Evolutionary conservation across 352 stramenopile genomes (phyloP).

Genomic region (Phytopythium helicoides): DNA sequence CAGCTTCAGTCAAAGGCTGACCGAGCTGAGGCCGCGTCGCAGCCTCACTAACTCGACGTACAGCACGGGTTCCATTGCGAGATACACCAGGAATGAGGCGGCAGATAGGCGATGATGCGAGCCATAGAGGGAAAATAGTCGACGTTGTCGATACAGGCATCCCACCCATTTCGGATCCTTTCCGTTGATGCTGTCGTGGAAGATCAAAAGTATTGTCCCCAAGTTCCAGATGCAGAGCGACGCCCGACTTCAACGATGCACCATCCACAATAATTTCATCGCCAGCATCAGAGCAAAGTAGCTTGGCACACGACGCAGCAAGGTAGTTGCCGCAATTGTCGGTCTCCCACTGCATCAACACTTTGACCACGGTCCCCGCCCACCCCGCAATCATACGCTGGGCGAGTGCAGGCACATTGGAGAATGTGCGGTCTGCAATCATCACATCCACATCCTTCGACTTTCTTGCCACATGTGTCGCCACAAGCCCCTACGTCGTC

Average conservation of each 20-base stretch:
- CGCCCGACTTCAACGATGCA: conserved; percentile 79
- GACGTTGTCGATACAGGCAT: not conserved
- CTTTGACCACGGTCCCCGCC: conserved; percentile 59
- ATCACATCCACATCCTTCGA: conserved; percentile 62
- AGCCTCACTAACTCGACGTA: conserved; percentile 51
- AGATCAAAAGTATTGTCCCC: conserved; percentile 40
- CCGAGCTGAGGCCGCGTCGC: conserved; percentile 49
- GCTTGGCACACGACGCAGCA: conserved; percentile 64
- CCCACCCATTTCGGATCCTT: conserved; percentile 6
- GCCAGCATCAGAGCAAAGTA: conserved; percentile 77
- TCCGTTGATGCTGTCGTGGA: conserved; percentile 18
- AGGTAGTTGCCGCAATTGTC: conserved; percentile 80
- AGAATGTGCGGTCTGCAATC: conserved; percentile 81
- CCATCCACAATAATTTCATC: conserved; percentile 85
- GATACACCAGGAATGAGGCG: conserved; percentile 2
- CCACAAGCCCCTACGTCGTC: conserved; percentile 47
- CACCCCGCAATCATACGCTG: conserved; percentile 76
- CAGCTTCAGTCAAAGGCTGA: conserved; percentile 58
- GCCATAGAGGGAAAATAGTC: conserved; percentile 7
- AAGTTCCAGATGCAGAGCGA: conserved; percentile 65
- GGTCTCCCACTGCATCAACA: conserved; percentile 78
- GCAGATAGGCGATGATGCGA: conserved; percentile 3
- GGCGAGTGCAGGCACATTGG: conserved; percentile 71
- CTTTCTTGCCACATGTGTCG: conserved; percentile 61
- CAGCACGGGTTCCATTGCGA: conserved; percentile 7